Evolutionary conservation across 768 basidiomycete genomes (phyloP).

Genomic region (Mycena vitilis): DNA sequence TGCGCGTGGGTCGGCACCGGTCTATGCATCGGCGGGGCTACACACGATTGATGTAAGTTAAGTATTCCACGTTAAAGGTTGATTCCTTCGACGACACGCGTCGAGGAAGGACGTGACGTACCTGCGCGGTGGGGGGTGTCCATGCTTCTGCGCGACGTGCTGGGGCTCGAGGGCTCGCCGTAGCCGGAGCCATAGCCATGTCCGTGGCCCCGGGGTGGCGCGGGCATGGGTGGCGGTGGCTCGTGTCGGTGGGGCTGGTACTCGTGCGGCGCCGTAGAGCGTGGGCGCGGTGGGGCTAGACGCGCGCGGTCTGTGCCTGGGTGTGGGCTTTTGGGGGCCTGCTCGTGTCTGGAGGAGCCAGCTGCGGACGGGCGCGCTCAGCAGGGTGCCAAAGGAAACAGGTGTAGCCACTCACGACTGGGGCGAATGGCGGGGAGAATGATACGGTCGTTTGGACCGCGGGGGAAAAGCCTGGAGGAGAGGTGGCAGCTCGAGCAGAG

Average conservation of each 20-base stretch:
- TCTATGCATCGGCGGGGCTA: conserved; percentile 13
- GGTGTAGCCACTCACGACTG: conserved; percentile 14
- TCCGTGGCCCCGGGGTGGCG: conserved; percentile 7
- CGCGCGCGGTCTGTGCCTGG: conserved; percentile 26
- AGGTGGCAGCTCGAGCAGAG: conserved; percentile 34
- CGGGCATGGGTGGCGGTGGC: conserved; percentile 24
- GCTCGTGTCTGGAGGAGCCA: not conserved
- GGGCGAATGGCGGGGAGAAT: conserved; percentile 33
- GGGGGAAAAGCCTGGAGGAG: conserved; percentile 33
- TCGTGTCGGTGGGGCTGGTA: conserved; percentile 17
- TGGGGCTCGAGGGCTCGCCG: conserved; percentile 4
- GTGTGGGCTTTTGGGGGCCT: conserved; percentile 18
- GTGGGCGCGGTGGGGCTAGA: conserved; percentile 31
- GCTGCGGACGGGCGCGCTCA: conserved; percentile 5
- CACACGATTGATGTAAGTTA: not conserved
- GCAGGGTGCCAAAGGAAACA: not conserved
- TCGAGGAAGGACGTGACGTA: conserved; percentile 1
- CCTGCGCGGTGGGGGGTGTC: conserved; percentile 7
- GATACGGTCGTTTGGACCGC: conserved; percentile 32
- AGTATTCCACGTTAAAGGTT: not conserved
- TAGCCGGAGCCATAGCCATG: not conserved
- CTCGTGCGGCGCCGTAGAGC: conserved; percentile 34
- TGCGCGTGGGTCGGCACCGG: conserved; percentile 6
- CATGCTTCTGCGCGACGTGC: conserved; percentile 3
- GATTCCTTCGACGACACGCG: not conserved